phyloP scores from a whole-genome alignment of 1,284 basidiomycete genomes.

The Pisolithus thermaeus region DNA sequence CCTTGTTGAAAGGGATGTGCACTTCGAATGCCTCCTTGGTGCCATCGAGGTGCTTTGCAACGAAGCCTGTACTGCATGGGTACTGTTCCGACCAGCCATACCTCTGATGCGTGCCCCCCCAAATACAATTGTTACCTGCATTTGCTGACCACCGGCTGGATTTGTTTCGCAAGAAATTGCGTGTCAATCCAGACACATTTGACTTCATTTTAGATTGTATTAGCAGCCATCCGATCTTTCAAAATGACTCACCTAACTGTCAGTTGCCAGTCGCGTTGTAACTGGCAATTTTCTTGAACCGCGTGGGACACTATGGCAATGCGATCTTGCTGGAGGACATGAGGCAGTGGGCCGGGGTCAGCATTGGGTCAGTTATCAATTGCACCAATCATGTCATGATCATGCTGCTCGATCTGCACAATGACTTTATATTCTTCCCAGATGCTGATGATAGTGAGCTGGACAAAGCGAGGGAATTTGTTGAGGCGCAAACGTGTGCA shows the following conservation, averaged over 20 bases:
- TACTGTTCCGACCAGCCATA: no score
- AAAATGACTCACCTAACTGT: no score
- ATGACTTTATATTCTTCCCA: not conserved
- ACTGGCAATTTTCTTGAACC: not conserved
- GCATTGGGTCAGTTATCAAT: not conserved
- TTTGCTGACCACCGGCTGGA: not conserved
- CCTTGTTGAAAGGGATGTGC: no score
- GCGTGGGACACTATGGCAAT: slow-evolving; percentile 3
- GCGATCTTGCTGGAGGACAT: slow-evolving; percentile 26
- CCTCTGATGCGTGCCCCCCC: not conserved
- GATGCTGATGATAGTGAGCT: not conserved
- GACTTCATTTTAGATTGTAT: not conserved
- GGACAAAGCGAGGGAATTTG: not conserved
- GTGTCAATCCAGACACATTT: not conserved
- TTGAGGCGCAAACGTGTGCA: not conserved
- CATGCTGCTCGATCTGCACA: not conserved
- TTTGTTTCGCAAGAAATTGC: not conserved
- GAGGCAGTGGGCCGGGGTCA: slow-evolving; percentile 23
- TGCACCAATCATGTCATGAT: slow-evolving; percentile 3
- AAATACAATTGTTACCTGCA: no score
- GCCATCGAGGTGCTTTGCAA: no score
- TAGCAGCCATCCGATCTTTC: not conserved
- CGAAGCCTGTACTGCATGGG: no score
- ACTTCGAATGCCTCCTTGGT: no score
- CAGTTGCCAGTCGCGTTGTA: no score